Percentiles rank a stretch among this genome's conserved stretches.
phyloP scores from a whole-genome alignment of 805 yeast species.

The Candida broadrunensis region DNA sequence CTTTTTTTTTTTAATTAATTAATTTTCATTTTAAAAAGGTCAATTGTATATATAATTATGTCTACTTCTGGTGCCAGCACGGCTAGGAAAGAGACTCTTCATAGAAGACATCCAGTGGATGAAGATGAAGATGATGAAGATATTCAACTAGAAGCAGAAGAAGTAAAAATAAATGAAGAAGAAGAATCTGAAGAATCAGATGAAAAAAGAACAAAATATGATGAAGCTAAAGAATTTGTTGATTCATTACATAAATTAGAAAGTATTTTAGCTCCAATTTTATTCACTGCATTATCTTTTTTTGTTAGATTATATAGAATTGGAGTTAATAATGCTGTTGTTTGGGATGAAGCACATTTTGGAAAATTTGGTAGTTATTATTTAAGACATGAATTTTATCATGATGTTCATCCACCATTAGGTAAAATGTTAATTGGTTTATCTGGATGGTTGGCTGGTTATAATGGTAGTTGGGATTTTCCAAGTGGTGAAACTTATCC shows the following conservation, averaged over 20 bases:
- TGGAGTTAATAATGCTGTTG: slow-evolving; percentile 55
- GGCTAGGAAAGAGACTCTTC: slow-evolving; percentile 14
- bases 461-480: slow-evolving; percentile 73
- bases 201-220: slow-evolving; percentile 18
- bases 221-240: slow-evolving; percentile 24
- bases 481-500: slow-evolving; percentile 67
- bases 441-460: slow-evolving; percentile 80
- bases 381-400: slow-evolving; percentile 74
- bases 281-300: slow-evolving; percentile 69
- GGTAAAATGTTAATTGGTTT: slow-evolving; percentile 80
- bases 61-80: neutral
- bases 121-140: slow-evolving; percentile 2
- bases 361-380: slow-evolving; percentile 85
- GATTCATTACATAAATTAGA: slow-evolving; percentile 27
- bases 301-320: slow-evolving; percentile 61
- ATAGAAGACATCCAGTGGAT: slow-evolving; percentile 11
- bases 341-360: slow-evolving; percentile 91
- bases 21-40: too few relatives aligned
- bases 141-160: slow-evolving; percentile 3
- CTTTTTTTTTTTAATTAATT: too few relatives aligned
- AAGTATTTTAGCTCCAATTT: slow-evolving; percentile 51
- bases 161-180: slow-evolving; percentile 3
- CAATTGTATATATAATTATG: neutral
- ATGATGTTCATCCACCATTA: slow-evolving; percentile 85
- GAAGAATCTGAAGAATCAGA: slow-evolving; percentile 16